Conservation (phyloP, 495 filamentous ascomycete species). For the Chaetomium fimeti region DNA sequence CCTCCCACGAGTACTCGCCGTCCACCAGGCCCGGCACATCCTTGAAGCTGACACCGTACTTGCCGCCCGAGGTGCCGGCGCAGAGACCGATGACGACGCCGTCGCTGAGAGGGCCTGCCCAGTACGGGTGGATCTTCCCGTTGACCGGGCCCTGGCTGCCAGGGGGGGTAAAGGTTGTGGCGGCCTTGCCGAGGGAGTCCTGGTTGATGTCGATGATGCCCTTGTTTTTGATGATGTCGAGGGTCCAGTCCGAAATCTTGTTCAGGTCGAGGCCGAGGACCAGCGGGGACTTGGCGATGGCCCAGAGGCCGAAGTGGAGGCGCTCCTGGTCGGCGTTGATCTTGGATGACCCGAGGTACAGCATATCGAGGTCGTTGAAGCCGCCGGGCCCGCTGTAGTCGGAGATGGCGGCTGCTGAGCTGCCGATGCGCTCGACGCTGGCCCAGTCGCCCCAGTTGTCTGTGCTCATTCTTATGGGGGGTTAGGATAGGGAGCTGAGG, state of each 20-base stretch:
- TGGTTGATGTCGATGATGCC: constrained; percentile 56
- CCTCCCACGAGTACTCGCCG: constrained; percentile 25
- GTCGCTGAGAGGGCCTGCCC: constrained; percentile 34
- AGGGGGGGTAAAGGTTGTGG: constrained; percentile 60
- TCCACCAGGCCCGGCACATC: constrained; percentile 54
- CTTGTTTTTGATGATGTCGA: constrained; percentile 48
- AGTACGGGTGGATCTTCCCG: constrained; percentile 46
- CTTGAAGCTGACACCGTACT: constrained; percentile 47
- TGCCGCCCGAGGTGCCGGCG: constrained; percentile 38
- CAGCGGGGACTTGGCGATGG: constrained; percentile 56
- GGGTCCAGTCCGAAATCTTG: constrained; percentile 47
- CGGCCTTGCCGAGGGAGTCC: constrained; percentile 50
- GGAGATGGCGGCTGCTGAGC: constrained; percentile 47
- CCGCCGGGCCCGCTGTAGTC: constrained; percentile 43
- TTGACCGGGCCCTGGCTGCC: constrained; percentile 63
- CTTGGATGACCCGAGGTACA: constrained; percentile 38
- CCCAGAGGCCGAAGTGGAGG: constrained; percentile 59
- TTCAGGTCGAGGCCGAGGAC: constrained; percentile 49
- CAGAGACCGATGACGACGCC: constrained; percentile 58
- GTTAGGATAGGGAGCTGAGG: not conserved
- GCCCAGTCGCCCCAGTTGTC: constrained; percentile 57
- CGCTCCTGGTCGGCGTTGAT: constrained; percentile 43
- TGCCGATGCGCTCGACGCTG: constrained; percentile 50
- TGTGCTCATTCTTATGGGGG: constrained; percentile 42
- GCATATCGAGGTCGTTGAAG: constrained; percentile 59